Evolutionary conservation across 108 stramenopile genomes (phyloP), one percentile per base, ranked within the genome.

Genomic region (Stephanodiscus minutulus): DNA sequence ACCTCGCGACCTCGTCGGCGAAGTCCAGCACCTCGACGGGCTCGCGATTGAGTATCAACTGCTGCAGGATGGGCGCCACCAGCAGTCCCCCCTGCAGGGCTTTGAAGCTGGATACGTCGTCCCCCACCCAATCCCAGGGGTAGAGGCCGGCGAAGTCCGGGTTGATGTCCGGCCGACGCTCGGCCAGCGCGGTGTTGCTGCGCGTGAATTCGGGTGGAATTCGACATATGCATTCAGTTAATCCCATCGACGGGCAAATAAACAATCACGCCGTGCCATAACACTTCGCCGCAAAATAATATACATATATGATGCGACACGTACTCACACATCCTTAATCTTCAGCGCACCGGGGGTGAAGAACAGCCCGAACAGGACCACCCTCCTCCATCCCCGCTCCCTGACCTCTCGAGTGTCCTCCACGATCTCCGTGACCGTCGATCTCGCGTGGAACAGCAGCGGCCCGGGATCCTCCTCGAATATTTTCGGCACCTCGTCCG

Each of bases 21-120:
- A 95, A 97, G 68, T 95, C 96, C 43, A 94, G 72, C 0, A 86
- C 85, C 59, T 94, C 90, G 27, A 89, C 81, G 2, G 91, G 96
- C 60, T 89, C 83, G 25, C 97, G 79, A 82, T 96, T 95, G 35
- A 97, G 67, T 37, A 98, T 92, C 43, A 97, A 80, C 36, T 85
- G 86, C 79, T 97, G 96, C 33, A 98, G 72, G 64, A 98, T 98
- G 12, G 97, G 97, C 29, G 97, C 94, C 24, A 96, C 95, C 28
- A 98, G 74, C 18, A 91, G 70, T 10, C 91, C 94, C 7, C 95
- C 96, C 53, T 83, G 82, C n/a, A 95, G 61, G 7, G 91, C 92
- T 55, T 90, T 79, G 83, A 95, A 97, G 63, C 85, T 87, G 17
- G 85, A 70, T 27, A 73, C 82, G 18, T 95, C 92, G 66, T 89